These are phyloP conservation scores for Ogataea neopini DNA, from an alignment of 805 yeast species.

Conservation along the genomic window DNA sequence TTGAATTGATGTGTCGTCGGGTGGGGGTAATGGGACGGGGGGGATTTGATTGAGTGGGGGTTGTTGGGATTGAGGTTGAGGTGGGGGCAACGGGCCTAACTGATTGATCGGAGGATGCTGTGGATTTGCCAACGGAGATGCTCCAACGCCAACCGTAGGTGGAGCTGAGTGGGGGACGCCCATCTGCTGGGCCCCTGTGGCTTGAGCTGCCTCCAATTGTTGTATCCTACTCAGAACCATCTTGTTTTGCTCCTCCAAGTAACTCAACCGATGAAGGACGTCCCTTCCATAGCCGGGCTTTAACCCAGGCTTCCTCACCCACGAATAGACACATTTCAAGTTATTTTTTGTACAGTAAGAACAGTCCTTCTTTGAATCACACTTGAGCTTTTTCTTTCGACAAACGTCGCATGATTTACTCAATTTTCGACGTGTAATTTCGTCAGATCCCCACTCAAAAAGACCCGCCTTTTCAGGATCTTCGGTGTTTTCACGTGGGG, in stretches of 20 bases:
- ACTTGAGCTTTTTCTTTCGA: constrained; percentile 21
- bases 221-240: constrained; percentile 3
- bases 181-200: too few relatives aligned
- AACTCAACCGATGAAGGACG: constrained; percentile 17
- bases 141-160: too few relatives aligned
- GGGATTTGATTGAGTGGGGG: not conserved
- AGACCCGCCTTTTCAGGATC: not conserved
- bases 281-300: constrained; percentile 30
- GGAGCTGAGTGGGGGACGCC: not conserved
- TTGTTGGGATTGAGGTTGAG: too few relatives aligned
- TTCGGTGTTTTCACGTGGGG: not conserved
- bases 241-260: constrained; percentile 12
- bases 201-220: constrained; percentile 5
- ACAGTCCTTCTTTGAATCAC: constrained; percentile 20
- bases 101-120: too few relatives aligned
- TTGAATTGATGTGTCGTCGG: not conserved
- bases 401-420: constrained; percentile 24
- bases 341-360: constrained; percentile 18
- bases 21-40: not conserved
- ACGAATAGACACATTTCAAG: constrained; percentile 19
- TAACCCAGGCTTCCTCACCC: constrained; percentile 29
- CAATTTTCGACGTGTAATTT: constrained; percentile 6
- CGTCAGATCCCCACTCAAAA: not conserved
- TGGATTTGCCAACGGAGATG: too few relatives aligned
- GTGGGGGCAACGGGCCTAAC: too few relatives aligned